Evolutionary conservation across 2,329 filamentous ascomycete genomes (phyloP).

Genomic region (Parasarocladium wereldwijsianum): DNA sequence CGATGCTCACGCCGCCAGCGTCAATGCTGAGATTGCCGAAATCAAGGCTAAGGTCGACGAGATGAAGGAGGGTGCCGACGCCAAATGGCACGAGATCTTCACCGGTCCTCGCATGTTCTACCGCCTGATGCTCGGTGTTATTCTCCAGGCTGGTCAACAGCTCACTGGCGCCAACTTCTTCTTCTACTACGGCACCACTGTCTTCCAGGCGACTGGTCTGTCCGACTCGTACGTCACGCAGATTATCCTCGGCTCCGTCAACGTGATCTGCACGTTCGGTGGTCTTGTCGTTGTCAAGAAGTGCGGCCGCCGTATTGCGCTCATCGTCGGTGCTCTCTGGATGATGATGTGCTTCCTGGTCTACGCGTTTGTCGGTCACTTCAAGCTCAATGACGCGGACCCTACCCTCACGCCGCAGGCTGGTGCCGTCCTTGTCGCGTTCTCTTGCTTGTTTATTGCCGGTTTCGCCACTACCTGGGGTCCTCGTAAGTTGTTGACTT

Average conservation of each 20-base stretch:
- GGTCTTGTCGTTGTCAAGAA: slow-evolving; percentile 53
- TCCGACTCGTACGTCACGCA: slow-evolving; percentile 51
- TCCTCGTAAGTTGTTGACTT: slow-evolving; percentile 22
- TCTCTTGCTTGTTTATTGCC: slow-evolving; percentile 54
- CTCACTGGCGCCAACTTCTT: slow-evolving; percentile 56
- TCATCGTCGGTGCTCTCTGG: slow-evolving; percentile 50
- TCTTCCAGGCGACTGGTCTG: slow-evolving; percentile 52
- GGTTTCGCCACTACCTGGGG: slow-evolving; percentile 58
- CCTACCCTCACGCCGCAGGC: slow-evolving; percentile 29
- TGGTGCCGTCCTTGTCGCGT: slow-evolving; percentile 49
- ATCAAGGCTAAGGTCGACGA: slow-evolving; percentile 35
- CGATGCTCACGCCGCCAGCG: slow-evolving; percentile 20
- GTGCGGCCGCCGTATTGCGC: slow-evolving; percentile 45
- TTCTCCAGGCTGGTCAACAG: slow-evolving; percentile 51
- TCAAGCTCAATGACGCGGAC: slow-evolving; percentile 23
- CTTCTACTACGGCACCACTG: slow-evolving; percentile 52
- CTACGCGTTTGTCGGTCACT: slow-evolving; percentile 34
- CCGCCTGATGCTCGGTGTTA: slow-evolving; percentile 45
- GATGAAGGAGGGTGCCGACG: slow-evolving; percentile 29
- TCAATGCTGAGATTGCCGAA: slow-evolving; percentile 33
- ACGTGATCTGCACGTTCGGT: slow-evolving; percentile 49
- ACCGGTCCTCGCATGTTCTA: slow-evolving; percentile 53
- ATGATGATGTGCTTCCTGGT: slow-evolving; percentile 38
- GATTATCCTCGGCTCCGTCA: slow-evolving; percentile 53
- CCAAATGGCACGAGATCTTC: slow-evolving; percentile 45